Base-by-base conservation (phyloP, 768 basidiomycete genomes). In the Xanthoconium purpureum region DNA sequence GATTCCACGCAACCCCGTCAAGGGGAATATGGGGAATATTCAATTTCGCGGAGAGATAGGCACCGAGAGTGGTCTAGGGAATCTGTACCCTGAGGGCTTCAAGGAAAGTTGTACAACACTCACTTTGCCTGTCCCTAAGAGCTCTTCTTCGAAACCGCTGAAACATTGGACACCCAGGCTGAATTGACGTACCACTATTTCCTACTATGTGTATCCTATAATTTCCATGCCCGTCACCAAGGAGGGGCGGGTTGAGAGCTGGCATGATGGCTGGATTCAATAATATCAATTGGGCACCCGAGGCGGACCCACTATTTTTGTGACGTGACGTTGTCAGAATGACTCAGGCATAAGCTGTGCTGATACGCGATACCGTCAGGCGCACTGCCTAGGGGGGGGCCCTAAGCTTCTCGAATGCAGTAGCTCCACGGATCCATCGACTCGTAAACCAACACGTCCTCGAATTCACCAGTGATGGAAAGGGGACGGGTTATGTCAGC, bases 161-260 rank as follows among this genome's bases (percentile, higher is more conserved):
- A 45, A 52, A 44, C 11, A 50, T 4, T 10, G 43, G 24, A 30
- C 28, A 33, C 5, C 42, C n/a, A 2, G 32, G 43, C 42, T 7
- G 35, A 50, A 38, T 20, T 36, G 45, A 55, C 77, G 43, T 70
- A 81, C 82, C 82, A 58, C 76, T 75, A 58, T 85, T 85, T 42
- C 83, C 84, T 14, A 79, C 63, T 11, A 84, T 51, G 44, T 75
- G 72, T 45, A 85, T 68, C 54, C 73, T 77, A 58, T 79, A 83
- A 15, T 59, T 63, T 4, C 83, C 81, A 18, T 73, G 35, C 28
- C 56, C 71, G 57, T 84, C 79, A 24, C 83, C 80, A 32, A 74
- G 56, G 75, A 69, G 58, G 73, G 64, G 59, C 1, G 59, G 36
- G 39, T 35, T 37, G 39, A 37, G 36, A 47, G 13, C 35, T n/a